Evolutionary conservation across 2,329 filamentous ascomycete genomes (phyloP), one percentile per base, ranked within the genome.

Genomic region (Aciculosporium take): DNA sequence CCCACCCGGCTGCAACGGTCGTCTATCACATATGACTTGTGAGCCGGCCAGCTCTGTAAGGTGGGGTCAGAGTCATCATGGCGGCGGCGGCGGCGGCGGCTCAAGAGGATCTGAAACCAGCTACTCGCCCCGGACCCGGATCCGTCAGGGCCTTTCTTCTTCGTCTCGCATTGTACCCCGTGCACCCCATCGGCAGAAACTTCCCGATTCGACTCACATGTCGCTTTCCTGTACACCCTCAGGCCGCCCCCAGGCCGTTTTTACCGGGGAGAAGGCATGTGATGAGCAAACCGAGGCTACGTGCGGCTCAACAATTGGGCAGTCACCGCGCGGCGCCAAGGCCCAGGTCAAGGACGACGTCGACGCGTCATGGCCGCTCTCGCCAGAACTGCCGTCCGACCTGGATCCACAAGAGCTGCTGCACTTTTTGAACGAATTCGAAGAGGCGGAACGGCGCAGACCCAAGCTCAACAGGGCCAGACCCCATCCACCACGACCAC

Each of bases 321-420:
- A 23, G 8, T 28, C 34, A 6, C 24, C 38, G 21, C 23, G 29
- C 24, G 8, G 38, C 7, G 28, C 18, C 25, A 12, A 23, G 13
- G 13, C 8, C 20, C 7, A 35, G 20, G 9, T 34, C 13, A 29
- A 7, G 12, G 21, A 23, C 21, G n/a, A 38, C 8, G 31, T 21
- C 7, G 29, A 39, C 17, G 24, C 20, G 3, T 20, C 20, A 18
- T 37, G 27, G 21, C 15, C 28, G 4, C 15, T 30, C 28, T 44
- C 38, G 10, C 20, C 24, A 33, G 27, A 37, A n/a, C 8, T 38
- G 18, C 33, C 37, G 3, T 15, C 23, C 5, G 29, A 37, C 4
- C 23, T 44, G 7, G 37, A 46, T 24, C 24, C 45, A 9, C 39
- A 46, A 37, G 45, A 44, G n/a, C 25, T 46, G 23, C n/a, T 42